Percentiles rank a stretch among this genome's conserved stretches.
Evolutionary conservation across 345 rosid genomes (phyloP).

Genomic region (Citrus trifoliata): DNA sequence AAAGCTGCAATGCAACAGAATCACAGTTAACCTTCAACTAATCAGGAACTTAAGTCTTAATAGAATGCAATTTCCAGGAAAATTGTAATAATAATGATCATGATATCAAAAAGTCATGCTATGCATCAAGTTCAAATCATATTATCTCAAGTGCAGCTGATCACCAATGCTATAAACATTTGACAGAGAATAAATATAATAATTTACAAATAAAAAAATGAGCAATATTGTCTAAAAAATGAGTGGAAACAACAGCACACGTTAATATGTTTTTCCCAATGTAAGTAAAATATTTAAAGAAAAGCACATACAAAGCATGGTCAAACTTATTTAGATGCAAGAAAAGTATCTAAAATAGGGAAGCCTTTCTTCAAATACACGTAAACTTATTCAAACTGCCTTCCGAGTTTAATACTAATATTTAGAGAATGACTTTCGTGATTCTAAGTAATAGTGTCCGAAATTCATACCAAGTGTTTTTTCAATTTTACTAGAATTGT

Average conservation of each 20-base stretch:
- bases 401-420: background rate
- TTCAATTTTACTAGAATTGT: background rate
- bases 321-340: background rate
- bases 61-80: background rate
- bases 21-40: slow-evolving; percentile 4
- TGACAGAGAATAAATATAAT: background rate
- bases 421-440: background rate
- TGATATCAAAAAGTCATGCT: background rate
- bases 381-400: background rate
- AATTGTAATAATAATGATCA: too few species aligned
- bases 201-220: background rate
- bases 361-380: background rate
- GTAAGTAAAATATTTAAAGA: background rate
- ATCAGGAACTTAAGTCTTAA: background rate
- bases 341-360: background rate
- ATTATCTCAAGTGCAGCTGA: background rate
- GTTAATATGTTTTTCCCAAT: background rate
- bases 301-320: background rate
- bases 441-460: background rate
- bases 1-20: slow-evolving; percentile 50
- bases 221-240: background rate
- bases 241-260: background rate
- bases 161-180: background rate
- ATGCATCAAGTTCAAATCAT: background rate
- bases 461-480: background rate